These are phyloP conservation scores for Ascochyta pisi DNA, from an alignment of 2,329 filamentous ascomycete genomes.

Conservation along the genomic window DNA sequence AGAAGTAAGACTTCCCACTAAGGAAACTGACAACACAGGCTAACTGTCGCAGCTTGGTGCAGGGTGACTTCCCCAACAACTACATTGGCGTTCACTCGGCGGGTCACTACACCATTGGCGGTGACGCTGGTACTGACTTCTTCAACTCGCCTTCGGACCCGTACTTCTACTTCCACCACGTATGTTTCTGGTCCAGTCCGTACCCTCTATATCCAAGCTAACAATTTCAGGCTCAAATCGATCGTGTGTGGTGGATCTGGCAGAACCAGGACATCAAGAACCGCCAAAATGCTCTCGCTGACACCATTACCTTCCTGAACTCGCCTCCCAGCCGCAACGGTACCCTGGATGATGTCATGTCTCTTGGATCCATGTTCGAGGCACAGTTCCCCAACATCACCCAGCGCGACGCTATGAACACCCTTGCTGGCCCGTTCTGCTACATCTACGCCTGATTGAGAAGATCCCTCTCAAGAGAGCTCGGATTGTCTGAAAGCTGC, in stretches of 20 bases:
- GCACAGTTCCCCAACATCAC: conserved; percentile 33
- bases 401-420: conserved; percentile 48
- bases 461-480: too few relatives aligned
- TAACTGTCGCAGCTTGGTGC: conserved; percentile 34
- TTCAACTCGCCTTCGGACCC: conserved; percentile 56
- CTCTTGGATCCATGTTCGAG: conserved; percentile 48
- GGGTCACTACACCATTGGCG: conserved; percentile 56
- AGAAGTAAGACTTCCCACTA: conserved; percentile 22
- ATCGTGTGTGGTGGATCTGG: conserved; percentile 60
- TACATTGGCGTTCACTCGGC: conserved; percentile 53
- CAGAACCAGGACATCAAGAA: conserved; percentile 53
- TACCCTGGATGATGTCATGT: conserved; percentile 53
- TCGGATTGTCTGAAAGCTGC: not conserved
- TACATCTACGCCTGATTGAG: conserved; percentile 50
- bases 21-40: not conserved
- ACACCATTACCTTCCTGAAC: conserved; percentile 56
- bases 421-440: conserved; percentile 55
- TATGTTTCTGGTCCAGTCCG: too few relatives aligned
- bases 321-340: conserved; percentile 53
- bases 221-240: conserved; percentile 47
- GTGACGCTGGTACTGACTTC: conserved; percentile 55
- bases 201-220: too few relatives aligned
- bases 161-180: conserved; percentile 47
- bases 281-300: conserved; percentile 50
- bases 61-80: conserved; percentile 44